phyloP scores from a whole-genome alignment of 306 rosid species.

The Dalbergia cultrata region DNA sequence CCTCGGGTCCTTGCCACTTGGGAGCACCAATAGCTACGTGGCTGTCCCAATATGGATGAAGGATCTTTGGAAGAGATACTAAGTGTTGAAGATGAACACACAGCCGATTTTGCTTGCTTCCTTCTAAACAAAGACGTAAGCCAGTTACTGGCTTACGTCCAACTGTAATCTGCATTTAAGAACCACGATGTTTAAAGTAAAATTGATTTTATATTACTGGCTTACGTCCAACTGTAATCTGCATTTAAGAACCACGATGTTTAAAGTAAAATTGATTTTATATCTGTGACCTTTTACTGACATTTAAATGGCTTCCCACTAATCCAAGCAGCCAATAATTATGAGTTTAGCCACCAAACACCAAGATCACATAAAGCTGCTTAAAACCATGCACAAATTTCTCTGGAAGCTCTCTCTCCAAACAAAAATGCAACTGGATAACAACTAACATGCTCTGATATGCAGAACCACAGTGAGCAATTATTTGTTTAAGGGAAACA shows the following conservation, averaged over 20 bases:
- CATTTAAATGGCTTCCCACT: neutral
- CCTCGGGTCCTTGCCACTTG: conserved; percentile 89
- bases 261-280: neutral
- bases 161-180: conserved; percentile 73
- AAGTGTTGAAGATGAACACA: conserved; percentile 87
- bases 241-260: conserved; percentile 46
- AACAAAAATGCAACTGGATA: conserved; percentile 21
- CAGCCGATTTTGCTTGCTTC: conserved; percentile 77
- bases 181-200: conserved; percentile 3
- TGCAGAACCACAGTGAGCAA: neutral
- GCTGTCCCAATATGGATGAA: conserved; percentile 76
- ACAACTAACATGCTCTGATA: neutral
- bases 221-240: conserved; percentile 88
- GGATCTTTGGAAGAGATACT: conserved; percentile 80
- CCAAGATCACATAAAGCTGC: neutral
- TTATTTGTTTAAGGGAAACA: neutral
- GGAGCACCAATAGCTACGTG: conserved; percentile 89
- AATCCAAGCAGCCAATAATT: neutral
- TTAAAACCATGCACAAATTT: neutral
- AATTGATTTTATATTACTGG: neutral
- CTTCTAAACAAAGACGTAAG: conserved; percentile 74
- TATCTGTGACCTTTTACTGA: neutral
- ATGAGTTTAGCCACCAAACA: neutral
- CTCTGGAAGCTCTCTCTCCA: neutral
- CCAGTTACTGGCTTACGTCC: conserved; percentile 94